Conservation (phyloP, 768 basidiomycete species). For the Favolaschia claudopus region DNA sequence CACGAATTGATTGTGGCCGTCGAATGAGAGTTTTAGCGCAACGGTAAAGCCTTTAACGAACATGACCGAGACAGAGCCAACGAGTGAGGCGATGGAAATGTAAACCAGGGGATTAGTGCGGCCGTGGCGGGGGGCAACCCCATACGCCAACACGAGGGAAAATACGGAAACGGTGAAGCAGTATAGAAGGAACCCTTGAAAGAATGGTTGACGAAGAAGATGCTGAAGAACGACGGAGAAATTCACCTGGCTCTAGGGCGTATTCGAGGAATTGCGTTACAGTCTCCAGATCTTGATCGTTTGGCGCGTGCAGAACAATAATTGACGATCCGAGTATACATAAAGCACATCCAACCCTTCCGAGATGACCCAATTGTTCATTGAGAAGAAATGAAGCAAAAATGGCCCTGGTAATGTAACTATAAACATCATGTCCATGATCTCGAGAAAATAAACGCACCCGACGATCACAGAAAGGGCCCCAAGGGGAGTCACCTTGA, state of each 20-base stretch:
- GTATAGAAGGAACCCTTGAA: constrained; percentile 88
- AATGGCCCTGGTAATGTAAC: constrained; percentile 67
- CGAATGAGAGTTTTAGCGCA: constrained; percentile 91
- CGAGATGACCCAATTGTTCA: constrained; percentile 93
- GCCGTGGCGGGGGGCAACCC: constrained; percentile 83
- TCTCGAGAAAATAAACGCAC: constrained; percentile 49
- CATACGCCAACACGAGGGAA: constrained; percentile 86
- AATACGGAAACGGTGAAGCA: constrained; percentile 86
- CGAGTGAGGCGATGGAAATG: constrained; percentile 95
- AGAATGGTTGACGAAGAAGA: too few relatives aligned
- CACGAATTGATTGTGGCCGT: constrained; percentile 93
- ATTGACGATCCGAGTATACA: constrained; percentile 89
- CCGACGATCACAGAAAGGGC: constrained; percentile 95
- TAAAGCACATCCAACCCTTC: constrained; percentile 83
- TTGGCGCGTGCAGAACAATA: constrained; percentile 95
- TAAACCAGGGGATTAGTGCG: constrained; percentile 90
- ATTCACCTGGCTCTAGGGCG: constrained; percentile 85
- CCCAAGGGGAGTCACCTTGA: constrained; percentile 84
- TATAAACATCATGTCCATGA: constrained; percentile 4
- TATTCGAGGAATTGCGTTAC: constrained; percentile 94
- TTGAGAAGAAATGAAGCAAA: constrained; percentile 92
- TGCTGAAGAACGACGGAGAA: neutral
- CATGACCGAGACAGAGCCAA: constrained; percentile 96
- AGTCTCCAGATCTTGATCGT: constrained; percentile 90
- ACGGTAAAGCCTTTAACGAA: constrained; percentile 98